A percentile compares a stretch with the other conserved stretches of the same genome.
Evolutionary conservation across 176 grass and related monocot species (phyloP).

Genomic region (Cenchrus americanus): DNA sequence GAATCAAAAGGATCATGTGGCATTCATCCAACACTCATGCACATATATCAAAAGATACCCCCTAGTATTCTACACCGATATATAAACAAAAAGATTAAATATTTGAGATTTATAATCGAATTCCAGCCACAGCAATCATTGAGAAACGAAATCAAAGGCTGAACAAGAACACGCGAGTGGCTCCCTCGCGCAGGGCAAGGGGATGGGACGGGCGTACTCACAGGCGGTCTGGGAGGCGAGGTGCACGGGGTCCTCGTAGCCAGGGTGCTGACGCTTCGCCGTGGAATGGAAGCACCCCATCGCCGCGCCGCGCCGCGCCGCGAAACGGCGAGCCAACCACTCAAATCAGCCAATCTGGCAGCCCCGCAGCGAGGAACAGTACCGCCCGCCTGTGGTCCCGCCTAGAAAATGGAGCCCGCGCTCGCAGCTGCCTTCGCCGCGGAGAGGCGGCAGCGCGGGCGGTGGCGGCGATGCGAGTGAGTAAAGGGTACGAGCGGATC

Average conservation of each 20-base stretch:
- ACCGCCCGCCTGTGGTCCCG: background rate
- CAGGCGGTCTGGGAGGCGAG: slow-evolving; percentile 84
- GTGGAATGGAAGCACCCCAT: slow-evolving; percentile 80
- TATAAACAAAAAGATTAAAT: background rate
- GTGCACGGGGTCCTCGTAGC: slow-evolving; percentile 82
- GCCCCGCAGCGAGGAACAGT: background rate
- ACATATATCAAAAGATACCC: background rate
- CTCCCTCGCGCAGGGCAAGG: background rate
- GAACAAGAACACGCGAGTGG: background rate
- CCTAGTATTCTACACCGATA: background rate
- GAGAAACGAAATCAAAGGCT: background rate
- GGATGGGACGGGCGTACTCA: slow-evolving; percentile 44
- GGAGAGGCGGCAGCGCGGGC: background rate
- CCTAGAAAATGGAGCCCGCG: background rate
- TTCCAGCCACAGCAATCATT: background rate
- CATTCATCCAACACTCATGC: slow-evolving; percentile 14
- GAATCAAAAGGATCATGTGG: background rate
- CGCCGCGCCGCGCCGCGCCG: background rate
- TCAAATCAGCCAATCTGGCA: background rate
- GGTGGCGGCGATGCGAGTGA: background rate
- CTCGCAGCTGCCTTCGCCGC: background rate
- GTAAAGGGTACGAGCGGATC: slow-evolving; percentile 19
- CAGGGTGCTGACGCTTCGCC: slow-evolving; percentile 66
- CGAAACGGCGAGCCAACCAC: background rate
- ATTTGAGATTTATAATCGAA: slow-evolving; percentile 8